Conservation (phyloP, 2,329 filamentous ascomycete species). For the Didymella exigua region DNA sequence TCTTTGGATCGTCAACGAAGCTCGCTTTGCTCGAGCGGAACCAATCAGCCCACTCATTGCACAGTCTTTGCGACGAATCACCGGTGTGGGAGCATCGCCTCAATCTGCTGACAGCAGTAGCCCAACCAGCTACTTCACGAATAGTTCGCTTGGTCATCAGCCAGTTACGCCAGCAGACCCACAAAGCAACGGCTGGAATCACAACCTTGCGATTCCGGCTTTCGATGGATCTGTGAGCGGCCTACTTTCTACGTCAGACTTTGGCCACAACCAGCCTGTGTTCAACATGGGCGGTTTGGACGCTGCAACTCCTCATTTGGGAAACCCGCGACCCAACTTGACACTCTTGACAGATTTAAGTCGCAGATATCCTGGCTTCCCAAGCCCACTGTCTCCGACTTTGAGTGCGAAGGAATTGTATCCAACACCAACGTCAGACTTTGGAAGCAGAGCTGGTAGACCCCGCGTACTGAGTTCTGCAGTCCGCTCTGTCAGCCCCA, state of each 20-base stretch:
- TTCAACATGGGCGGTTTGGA: slow-evolving; percentile 29
- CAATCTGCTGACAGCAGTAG: slow-evolving; percentile 20
- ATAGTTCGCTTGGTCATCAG: slow-evolving; percentile 18
- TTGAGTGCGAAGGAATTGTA: slow-evolving; percentile 33
- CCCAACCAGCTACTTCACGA: slow-evolving; percentile 24
- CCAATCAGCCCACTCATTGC: slow-evolving; percentile 30
- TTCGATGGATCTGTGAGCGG: slow-evolving; percentile 1
- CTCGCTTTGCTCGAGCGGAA: slow-evolving; percentile 44
- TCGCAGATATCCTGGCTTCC: slow-evolving; percentile 42
- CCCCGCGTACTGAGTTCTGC: slow-evolving; percentile 19
- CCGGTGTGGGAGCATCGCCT: slow-evolving; percentile 32
- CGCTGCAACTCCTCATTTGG: slow-evolving; percentile 3
- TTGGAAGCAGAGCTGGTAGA: slow-evolving; percentile 17
- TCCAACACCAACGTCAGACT: slow-evolving; percentile 35
- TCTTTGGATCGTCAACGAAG: slow-evolving; percentile 46
- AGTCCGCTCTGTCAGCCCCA: slow-evolving; percentile 22
- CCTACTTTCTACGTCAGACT: not conserved
- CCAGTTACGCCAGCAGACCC: not conserved
- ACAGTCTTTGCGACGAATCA: slow-evolving; percentile 39
- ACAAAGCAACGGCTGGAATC: not conserved
- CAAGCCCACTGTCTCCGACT: slow-evolving; percentile 40
- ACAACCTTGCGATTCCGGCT: not conserved
- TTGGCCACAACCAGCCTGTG: slow-evolving; percentile 7
- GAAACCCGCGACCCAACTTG: slow-evolving; percentile 19
- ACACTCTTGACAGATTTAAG: slow-evolving; percentile 37